These are phyloP conservation scores for Petrea volubilis DNA, from an alignment of 257 asterid genomes.

Conservation along the genomic window DNA sequence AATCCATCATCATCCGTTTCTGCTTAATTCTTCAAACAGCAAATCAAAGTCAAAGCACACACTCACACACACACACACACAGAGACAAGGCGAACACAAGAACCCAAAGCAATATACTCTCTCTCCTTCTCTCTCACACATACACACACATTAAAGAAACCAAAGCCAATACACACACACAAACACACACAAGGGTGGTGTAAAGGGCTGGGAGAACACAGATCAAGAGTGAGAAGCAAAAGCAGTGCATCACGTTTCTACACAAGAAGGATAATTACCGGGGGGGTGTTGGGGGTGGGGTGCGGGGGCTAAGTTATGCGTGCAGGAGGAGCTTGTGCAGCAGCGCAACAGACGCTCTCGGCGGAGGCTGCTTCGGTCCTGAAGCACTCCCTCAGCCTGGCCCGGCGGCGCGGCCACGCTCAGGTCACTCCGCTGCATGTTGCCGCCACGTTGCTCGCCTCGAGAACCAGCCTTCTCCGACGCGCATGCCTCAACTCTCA, in stretches of 20 bases:
- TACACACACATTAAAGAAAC: too few relatives aligned
- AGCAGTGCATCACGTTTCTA: background rate
- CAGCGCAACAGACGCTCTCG: conserved; percentile 76
- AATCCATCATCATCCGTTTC: background rate
- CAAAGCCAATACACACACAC: too few relatives aligned
- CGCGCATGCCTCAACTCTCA: conserved; percentile 66
- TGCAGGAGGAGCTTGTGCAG: conserved; percentile 51
- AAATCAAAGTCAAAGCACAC: background rate
- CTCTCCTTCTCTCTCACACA: too few relatives aligned
- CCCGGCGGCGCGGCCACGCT: conserved; percentile 70
- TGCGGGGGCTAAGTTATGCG: conserved; percentile 58
- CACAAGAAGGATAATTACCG: background rate
- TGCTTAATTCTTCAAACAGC: background rate
- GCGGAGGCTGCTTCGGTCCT: conserved; percentile 73
- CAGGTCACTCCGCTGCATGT: too few relatives aligned
- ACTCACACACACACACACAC: background rate
- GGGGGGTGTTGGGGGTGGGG: conserved; percentile 49
- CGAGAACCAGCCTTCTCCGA: conserved; percentile 46
- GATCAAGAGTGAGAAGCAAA: too few relatives aligned
- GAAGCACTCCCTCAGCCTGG: conserved; percentile 68
- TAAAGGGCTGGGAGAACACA: background rate
- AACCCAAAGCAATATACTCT: too few relatives aligned
- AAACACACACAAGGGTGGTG: conserved; percentile 6
- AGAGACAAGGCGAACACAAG: too few relatives aligned
- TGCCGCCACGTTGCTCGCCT: conserved; percentile 56